Evolutionary conservation across 2,329 filamentous ascomycete genomes (phyloP).

Genomic region (Zymoseptoria passerinii): DNA sequence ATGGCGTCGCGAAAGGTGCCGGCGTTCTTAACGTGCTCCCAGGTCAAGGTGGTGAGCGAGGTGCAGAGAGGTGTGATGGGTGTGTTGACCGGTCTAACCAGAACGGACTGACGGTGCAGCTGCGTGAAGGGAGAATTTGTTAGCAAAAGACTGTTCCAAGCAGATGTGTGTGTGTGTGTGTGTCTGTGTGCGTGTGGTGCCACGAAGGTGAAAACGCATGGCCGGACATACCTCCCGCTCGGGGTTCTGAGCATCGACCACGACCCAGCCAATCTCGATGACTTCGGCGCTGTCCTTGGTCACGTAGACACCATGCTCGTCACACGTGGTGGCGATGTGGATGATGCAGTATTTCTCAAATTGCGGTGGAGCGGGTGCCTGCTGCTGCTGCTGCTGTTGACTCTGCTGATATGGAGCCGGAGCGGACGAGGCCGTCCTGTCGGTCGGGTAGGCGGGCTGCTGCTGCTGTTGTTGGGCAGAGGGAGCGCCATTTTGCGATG

Average conservation of each 20-base stretch:
- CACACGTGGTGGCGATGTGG: slow-evolving; percentile 96
- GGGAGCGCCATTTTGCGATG: slow-evolving; percentile 11
- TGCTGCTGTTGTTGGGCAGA: background rate
- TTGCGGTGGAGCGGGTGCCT: slow-evolving; percentile 28
- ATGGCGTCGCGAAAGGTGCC: slow-evolving; percentile 96
- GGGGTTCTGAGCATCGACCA: slow-evolving; percentile 38
- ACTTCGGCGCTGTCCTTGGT: slow-evolving; percentile 99
- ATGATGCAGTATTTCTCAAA: slow-evolving; percentile 96
- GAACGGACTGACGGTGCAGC: slow-evolving; percentile 90
- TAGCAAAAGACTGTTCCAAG: slow-evolving; percentile 15
- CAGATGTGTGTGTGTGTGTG: slow-evolving; percentile 16
- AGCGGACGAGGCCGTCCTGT: slow-evolving; percentile 13
- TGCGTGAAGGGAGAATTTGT: slow-evolving; percentile 34
- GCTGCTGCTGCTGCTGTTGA: slow-evolving; percentile 14
- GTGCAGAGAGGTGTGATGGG: slow-evolving; percentile 98
- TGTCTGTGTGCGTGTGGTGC: too few relatives aligned
- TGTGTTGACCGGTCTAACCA: slow-evolving; percentile 97
- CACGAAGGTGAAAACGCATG: slow-evolving; percentile 14
- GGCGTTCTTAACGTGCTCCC: slow-evolving; percentile 97
- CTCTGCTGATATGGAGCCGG: slow-evolving; percentile 8
- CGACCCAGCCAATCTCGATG: slow-evolving; percentile 97
- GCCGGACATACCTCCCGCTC: slow-evolving; percentile 26
- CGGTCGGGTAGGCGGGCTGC: slow-evolving; percentile 18
- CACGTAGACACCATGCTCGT: slow-evolving; percentile 98
- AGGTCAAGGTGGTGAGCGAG: slow-evolving; percentile 93